These are phyloP conservation scores for Catenaria anguillulae DNA, from an alignment of 371 early-diverging fungal species.

Conservation along the genomic window DNA sequence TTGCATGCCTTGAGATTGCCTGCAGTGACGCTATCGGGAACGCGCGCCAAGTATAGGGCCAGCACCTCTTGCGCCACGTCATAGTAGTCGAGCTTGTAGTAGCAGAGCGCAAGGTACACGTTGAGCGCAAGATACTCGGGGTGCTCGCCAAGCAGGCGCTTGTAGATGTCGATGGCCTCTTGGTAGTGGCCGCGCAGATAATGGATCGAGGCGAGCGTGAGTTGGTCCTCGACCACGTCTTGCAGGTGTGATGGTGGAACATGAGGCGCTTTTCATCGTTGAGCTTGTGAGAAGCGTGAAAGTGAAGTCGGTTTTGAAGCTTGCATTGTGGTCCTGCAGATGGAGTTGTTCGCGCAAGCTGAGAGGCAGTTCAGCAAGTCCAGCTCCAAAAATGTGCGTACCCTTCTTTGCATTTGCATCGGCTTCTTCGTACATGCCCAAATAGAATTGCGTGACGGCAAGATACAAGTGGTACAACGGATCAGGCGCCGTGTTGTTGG, in stretches of 20 bases:
- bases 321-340: slow-evolving; percentile 36
- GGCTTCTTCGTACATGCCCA: slow-evolving; percentile 37
- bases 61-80: slow-evolving; percentile 41
- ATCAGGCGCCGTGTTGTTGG: slow-evolving; percentile 13
- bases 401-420: slow-evolving; percentile 32
- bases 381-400: too few relatives aligned
- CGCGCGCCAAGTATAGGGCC: slow-evolving; percentile 29
- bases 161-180: slow-evolving; percentile 43
- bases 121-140: slow-evolving; percentile 34
- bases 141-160: slow-evolving; percentile 33
- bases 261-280: slow-evolving; percentile 39
- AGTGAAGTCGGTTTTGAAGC: slow-evolving; percentile 34
- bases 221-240: slow-evolving; percentile 40
- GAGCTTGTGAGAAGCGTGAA: slow-evolving; percentile 38
- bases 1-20: slow-evolving; percentile 40
- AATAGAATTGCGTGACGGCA: slow-evolving; percentile 27
- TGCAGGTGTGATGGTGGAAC: slow-evolving; percentile 39
- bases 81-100: slow-evolving; percentile 42
- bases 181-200: slow-evolving; percentile 43
- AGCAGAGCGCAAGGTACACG: slow-evolving; percentile 43
- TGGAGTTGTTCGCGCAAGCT: too few relatives aligned
- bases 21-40: slow-evolving; percentile 31
- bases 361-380: too few relatives aligned
- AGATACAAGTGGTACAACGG: slow-evolving; percentile 27
- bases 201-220: slow-evolving; percentile 35